A percentile compares a stretch with the other conserved stretches of the same genome.
These are phyloP conservation scores for Musa balbisiana DNA, from an alignment of 202 grass and related monocot genomes.

Conservation along the genomic window DNA sequence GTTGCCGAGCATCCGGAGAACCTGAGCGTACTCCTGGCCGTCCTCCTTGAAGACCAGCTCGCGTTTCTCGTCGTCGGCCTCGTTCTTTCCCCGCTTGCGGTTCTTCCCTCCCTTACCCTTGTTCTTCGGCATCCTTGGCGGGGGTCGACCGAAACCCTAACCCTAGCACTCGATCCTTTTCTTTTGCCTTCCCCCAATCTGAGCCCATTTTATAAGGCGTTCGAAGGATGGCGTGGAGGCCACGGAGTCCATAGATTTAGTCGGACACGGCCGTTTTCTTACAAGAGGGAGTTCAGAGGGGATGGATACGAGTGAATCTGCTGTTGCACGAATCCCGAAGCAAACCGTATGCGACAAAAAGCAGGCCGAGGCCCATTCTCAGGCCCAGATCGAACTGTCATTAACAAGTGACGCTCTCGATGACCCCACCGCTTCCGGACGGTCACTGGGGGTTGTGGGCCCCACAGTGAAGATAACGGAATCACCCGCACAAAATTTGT, in stretches of 20 bases:
- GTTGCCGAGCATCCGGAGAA: slow-evolving; percentile 1
- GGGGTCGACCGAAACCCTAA: neutral
- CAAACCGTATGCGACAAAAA: too few relatives aligned
- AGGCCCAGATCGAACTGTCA: too few relatives aligned
- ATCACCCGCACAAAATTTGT: too few relatives aligned
- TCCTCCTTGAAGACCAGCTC: too few relatives aligned
- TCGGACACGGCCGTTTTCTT: neutral
- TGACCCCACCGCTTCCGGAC: too few relatives aligned
- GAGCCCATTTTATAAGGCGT: too few relatives aligned
- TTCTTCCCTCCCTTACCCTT: neutral
- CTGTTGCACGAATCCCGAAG: neutral
- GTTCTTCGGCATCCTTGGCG: neutral
- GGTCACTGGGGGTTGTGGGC: too few relatives aligned
- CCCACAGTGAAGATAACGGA: too few relatives aligned
- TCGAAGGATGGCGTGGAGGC: too few relatives aligned
- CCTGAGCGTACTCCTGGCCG: neutral
- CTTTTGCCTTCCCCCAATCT: neutral
- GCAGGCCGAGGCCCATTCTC: too few relatives aligned
- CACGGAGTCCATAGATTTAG: too few relatives aligned
- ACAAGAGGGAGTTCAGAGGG: neutral
- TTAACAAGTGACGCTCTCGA: too few relatives aligned
- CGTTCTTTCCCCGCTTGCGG: neutral
- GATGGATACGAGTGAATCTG: neutral
- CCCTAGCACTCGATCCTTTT: neutral
- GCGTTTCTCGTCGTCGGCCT: neutral